Base-by-base conservation (phyloP, 306 rosid species). In the Acacia confusa region DNA sequence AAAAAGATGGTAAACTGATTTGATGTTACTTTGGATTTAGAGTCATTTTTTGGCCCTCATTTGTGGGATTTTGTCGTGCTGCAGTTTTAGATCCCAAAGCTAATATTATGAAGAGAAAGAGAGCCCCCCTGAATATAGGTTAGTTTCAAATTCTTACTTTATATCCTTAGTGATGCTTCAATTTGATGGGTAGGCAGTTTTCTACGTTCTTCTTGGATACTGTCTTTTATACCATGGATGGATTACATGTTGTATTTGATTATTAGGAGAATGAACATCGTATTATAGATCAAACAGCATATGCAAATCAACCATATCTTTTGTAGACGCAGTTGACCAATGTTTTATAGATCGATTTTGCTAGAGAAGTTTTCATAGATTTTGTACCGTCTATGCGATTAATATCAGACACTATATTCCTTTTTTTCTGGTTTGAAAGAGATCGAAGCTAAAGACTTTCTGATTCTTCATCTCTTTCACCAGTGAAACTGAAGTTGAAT, bases 1-100 rank as follows among this genome's bases (percentile, higher is more conserved):
- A 55, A 47, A 75, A 32, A 65, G 43, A 19, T 47, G 61, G 52
- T 38, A 52, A 79, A 69, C 67, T 48, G 50, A 14, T 27, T 80
- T 5, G 22, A 45, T 28, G 28, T 16, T 48, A 19, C 50, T 45
- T 15, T 17, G 13, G 27, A 30, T 25, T 22, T 17, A 4, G 34
- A 25, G 67, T 14, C 38, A 61, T 25, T 61, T 61, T 61, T 61
- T 61, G 67, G 67, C 8, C 14, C 67, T 27, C 67, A 25, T 27
- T 12, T 61, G 19, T 12, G 67, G 36, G 67, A 61, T 27, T 61
- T 61, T 27, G 67, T 27, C 20, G 14, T 25, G 38, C 19, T 0
- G 34, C 38, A 25, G 19, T 27, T 60, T 61, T 27, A 58, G 67
- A 28, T 61, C 67, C 67, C 20, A 27, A 25, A 61, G 38, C 20